Evolutionary conservation across 805 yeast genomes (phyloP).

Genomic region (Ogataea pignaliae): DNA sequence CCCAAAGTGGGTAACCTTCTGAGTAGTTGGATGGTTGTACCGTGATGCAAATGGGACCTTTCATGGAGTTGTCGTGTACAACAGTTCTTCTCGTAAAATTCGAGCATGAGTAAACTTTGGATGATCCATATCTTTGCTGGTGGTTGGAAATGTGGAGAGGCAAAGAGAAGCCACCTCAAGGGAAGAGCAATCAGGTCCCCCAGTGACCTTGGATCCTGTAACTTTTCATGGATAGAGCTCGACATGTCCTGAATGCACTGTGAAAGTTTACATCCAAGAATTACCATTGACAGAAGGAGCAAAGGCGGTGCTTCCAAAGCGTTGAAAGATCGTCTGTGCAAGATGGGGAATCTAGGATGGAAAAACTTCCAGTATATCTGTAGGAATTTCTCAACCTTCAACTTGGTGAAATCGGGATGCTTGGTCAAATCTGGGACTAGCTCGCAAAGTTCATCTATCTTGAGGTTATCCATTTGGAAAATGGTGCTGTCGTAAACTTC

Average conservation of each 20-base stretch:
- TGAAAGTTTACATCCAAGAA: constrained; percentile 45
- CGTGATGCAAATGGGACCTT: constrained; percentile 81
- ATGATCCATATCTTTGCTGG: constrained; percentile 76
- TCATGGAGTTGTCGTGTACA: constrained; percentile 69
- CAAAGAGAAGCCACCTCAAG: constrained; percentile 58
- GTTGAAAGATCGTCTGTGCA: constrained; percentile 56
- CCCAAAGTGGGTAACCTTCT: constrained; percentile 74
- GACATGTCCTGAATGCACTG: constrained; percentile 26
- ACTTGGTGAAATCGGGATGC: constrained; percentile 27
- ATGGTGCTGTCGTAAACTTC: constrained; percentile 1
- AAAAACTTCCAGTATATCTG: constrained; percentile 52
- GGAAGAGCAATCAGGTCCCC: constrained; percentile 27
- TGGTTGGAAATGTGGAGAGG: constrained; percentile 66
- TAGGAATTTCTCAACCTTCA: constrained; percentile 27
- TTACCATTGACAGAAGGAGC: constrained; percentile 49
- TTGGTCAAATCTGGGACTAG: constrained; percentile 24
- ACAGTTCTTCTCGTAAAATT: constrained; percentile 73
- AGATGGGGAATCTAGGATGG: constrained; percentile 54
- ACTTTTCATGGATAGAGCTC: constrained; percentile 17
- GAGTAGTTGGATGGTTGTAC: constrained; percentile 74
- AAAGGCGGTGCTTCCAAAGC: constrained; percentile 45
- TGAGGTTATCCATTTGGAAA: constrained; percentile 10
- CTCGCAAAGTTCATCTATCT: constrained; percentile 19
- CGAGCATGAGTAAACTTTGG: constrained; percentile 70
- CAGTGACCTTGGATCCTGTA: constrained; percentile 31